These are phyloP conservation scores for Teratosphaeria zuluensis DNA, from an alignment of 2,329 filamentous ascomycete species.

Conservation along the genomic window DNA sequence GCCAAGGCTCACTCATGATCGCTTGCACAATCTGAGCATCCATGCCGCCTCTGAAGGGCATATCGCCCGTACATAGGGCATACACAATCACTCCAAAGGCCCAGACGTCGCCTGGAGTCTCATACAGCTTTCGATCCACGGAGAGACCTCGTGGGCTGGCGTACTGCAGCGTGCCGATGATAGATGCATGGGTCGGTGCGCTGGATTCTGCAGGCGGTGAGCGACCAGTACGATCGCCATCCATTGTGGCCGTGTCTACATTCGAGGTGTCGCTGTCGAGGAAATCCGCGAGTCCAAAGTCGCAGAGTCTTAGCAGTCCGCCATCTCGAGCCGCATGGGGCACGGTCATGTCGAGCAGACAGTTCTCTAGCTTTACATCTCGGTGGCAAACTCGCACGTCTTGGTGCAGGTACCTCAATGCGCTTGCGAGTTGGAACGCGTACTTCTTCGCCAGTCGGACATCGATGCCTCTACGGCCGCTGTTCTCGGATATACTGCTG, in stretches of 20 bases:
- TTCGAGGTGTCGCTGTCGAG: constrained; percentile 40
- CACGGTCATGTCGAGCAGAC: constrained; percentile 48
- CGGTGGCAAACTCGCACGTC: constrained; percentile 57
- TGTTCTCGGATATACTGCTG: constrained; percentile 12
- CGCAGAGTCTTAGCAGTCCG: constrained; percentile 53
- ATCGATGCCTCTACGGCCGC: constrained; percentile 33
- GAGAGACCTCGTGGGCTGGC: constrained; percentile 41
- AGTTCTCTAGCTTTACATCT: constrained; percentile 62
- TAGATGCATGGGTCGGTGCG: constrained; percentile 26
- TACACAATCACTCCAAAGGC: constrained; percentile 57
- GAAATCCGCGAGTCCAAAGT: constrained; percentile 63
- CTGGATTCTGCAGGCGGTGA: not conserved
- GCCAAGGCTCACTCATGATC: constrained; percentile 52
- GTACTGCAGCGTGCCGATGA: constrained; percentile 52
- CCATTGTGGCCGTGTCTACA: not conserved
- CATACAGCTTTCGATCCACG: constrained; percentile 32
- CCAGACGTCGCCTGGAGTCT: constrained; percentile 56
- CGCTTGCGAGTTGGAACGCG: constrained; percentile 52
- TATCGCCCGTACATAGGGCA: constrained; percentile 48
- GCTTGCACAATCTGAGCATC: constrained; percentile 49
- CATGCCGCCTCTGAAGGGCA: constrained; percentile 54
- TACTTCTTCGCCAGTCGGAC: constrained; percentile 48
- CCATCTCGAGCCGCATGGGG: constrained; percentile 39
- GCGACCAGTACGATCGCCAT: constrained; percentile 7
- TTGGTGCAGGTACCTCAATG: constrained; percentile 57